Percentiles rank a stretch among this genome's conserved stretches.
Evolutionary conservation across 495 filamentous ascomycete species (phyloP).

Genomic region (Aspergillus incahuasiensis): DNA sequence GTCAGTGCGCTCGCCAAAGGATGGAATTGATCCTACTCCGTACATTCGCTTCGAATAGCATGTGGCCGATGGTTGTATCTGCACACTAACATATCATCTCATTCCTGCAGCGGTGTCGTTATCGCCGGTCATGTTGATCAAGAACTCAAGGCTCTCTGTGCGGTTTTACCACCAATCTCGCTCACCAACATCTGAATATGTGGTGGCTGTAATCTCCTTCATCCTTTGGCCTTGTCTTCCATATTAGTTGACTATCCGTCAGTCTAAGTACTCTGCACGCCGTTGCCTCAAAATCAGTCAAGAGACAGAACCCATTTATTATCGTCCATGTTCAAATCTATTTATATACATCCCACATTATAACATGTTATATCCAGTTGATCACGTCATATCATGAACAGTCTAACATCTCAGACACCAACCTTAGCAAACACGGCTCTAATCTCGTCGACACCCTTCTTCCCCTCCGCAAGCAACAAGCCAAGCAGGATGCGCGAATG

Average conservation of each 20-base stretch:
- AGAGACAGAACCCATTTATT: no score
- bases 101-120: constrained; percentile 10
- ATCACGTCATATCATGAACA: background rate
- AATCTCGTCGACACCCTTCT: constrained; percentile 24
- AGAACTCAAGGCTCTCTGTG: background rate
- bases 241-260: no score
- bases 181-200: no score
- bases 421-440: constrained; percentile 18
- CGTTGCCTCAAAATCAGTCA: no score
- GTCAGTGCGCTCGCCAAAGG: background rate
- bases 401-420: constrained; percentile 3
- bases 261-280: no score
- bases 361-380: background rate
- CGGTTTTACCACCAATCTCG: no score
- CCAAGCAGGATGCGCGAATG: constrained; percentile 28
- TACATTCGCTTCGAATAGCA: no score
- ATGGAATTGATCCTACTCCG: background rate
- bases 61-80: no score
- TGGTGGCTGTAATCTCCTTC: background rate
- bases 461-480: constrained; percentile 24
- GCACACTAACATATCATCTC: background rate
- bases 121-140: background rate
- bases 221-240: no score
- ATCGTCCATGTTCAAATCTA: background rate
- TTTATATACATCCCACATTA: no score